These are phyloP conservation scores for Pneumocystis jirovecii DNA, from an alignment of 1,139 yeast species.

Conservation along the genomic window DNA sequence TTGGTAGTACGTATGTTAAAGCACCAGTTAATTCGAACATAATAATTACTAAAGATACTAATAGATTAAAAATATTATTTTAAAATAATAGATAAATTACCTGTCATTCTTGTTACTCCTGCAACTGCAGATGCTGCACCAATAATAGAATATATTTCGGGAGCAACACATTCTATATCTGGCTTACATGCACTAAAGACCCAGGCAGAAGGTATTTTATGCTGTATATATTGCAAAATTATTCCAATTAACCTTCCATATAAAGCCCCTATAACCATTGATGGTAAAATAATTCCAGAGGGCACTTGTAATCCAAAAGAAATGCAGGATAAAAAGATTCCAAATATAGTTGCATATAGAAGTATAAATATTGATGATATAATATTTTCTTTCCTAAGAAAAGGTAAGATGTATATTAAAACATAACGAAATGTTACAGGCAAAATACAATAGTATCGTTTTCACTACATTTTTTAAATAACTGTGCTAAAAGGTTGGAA, in stretches of 20 bases:
- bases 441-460: not conserved
- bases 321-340: conserved; percentile 22
- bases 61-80: not conserved
- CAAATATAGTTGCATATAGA: not conserved
- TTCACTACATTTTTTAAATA: conserved; percentile 15
- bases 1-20: conserved; percentile 35
- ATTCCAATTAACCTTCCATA: conserved; percentile 44
- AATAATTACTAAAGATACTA: conserved; percentile 42
- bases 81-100: not conserved
- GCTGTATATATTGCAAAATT: conserved; percentile 26
- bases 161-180: conserved; percentile 27
- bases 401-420: not conserved
- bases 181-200: conserved; percentile 15
- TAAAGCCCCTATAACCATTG: conserved; percentile 54
- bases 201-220: conserved; percentile 11
- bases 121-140: conserved; percentile 57
- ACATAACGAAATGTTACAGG: not conserved
- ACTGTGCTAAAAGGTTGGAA: conserved; percentile 37
- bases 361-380: not conserved
- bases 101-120: conserved; percentile 50
- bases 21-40: conserved; percentile 48
- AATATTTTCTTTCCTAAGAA: not conserved
- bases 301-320: conserved; percentile 52
- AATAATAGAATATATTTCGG: conserved; percentile 52
- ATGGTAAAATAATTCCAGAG: conserved; percentile 53